Conservation (phyloP, 805 yeast genomes). For the Candida insectorum region DNA sequence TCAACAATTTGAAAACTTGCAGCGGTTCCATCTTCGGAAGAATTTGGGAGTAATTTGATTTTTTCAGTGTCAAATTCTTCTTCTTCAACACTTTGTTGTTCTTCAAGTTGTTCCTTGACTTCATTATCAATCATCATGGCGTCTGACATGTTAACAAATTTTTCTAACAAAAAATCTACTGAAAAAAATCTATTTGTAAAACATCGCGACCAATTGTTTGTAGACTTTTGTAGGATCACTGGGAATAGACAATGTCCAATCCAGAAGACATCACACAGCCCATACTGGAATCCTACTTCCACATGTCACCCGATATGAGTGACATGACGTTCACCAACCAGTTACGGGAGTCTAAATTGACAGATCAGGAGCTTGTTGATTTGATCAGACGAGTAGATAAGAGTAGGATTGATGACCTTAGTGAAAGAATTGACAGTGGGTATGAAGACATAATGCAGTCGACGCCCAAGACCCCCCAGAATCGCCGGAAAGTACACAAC, state of each 20-base stretch:
- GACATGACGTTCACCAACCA: constrained; percentile 1
- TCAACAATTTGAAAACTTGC: constrained; percentile 90
- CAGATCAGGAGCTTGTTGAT: not conserved
- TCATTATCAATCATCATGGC: too few species aligned
- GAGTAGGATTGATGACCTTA: not conserved
- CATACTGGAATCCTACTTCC: constrained; percentile 28
- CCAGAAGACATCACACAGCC: constrained; percentile 21
- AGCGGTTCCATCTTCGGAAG: constrained; percentile 89
- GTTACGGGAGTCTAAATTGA: not conserved
- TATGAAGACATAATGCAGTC: not conserved
- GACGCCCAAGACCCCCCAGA: not conserved
- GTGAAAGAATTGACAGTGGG: not conserved
- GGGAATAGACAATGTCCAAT: not conserved
- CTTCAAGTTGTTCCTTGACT: constrained; percentile 2
- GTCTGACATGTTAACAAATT: too few species aligned
- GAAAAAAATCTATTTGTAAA: too few species aligned
- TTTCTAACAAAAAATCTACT: too few species aligned
- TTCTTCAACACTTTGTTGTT: constrained; percentile 16
- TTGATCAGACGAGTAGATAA: not conserved
- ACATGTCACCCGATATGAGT: constrained; percentile 15
- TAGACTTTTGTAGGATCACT: too few species aligned
- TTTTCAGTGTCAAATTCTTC: constrained; percentile 54
- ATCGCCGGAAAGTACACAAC: too few species aligned
- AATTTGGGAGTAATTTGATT: constrained; percentile 73
- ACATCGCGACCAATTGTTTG: too few species aligned